Evolutionary conservation across 1,284 basidiomycete species (phyloP), one percentile per base, ranked within the genome.

Genomic region (Cutaneotrichosporon arboriforme): DNA sequence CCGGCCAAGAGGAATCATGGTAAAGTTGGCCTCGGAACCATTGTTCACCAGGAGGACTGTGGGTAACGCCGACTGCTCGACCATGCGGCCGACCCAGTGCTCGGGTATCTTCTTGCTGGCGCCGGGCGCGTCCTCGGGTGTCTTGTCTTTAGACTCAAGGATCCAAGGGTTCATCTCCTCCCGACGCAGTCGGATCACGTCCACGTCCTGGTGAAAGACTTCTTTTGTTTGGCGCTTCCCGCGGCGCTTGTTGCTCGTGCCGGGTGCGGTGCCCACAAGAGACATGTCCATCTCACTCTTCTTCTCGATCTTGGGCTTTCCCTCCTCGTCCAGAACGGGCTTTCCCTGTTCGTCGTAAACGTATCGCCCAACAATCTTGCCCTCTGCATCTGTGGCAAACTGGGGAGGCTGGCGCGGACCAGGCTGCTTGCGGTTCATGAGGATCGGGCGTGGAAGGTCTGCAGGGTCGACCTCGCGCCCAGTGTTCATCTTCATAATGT

Each of bases 121-220:
- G 15, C 38, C 34, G 0, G 46, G 42, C 8, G 43, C 41, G 18
- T 36, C 49, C 3, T 59, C 51, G 15, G 55, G 54, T n/a, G 55
- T 55, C 17, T 65, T 62, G 37, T 65, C 61, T 34, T 62, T 64
- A 22, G 58, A 58, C 52, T 72, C 70, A 23, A 73, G 49, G 2
- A 73, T 58, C 72, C 72, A 73, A 4, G 72, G 71, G n/a, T 60
- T 49, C 3, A 66, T 65, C 57, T 73, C 72, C 46, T 73, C 72
- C 33, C 72, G 54, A 14, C 65, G 57, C 8, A 72, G 53, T 41
- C 66, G 56, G 57, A 72, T 69, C 15, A 68, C 61, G 35, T 71
- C 68, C 17, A 67, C 53, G 49, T 73, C 72, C 46, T 67, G 65
- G 49, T 69, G 64, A 52, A 65, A 69, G 17, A 72, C 68, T 54